phyloP scores from a whole-genome alignment of 495 filamentous ascomycete species.

The Xylaria palmicola region DNA sequence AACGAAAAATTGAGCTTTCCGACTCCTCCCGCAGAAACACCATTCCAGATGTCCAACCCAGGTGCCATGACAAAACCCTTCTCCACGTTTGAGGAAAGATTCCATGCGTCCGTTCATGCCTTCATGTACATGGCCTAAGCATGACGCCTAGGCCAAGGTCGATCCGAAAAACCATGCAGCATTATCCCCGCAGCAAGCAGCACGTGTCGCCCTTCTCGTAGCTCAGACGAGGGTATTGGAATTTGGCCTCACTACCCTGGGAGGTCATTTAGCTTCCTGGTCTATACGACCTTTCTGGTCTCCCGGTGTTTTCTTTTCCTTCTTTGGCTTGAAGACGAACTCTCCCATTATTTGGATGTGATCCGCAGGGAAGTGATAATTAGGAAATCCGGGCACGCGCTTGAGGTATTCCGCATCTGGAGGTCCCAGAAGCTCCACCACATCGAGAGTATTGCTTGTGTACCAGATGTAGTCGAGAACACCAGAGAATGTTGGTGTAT shows the following conservation, averaged over 20 bases:
- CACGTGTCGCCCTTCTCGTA: constrained; percentile 2
- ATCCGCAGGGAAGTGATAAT: constrained; percentile 96
- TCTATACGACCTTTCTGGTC: constrained; percentile 38
- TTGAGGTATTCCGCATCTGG: constrained; percentile 89
- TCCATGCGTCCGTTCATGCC: constrained; percentile 19
- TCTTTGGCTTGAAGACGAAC: constrained; percentile 82
- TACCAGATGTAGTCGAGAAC: constrained; percentile 98
- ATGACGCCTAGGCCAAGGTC: background rate
- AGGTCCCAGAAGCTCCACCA: constrained; percentile 82
- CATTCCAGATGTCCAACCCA: constrained; percentile 20
- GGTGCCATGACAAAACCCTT: constrained; percentile 19
- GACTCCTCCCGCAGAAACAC: constrained; percentile 16
- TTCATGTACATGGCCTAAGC: constrained; percentile 24
- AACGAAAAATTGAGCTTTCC: constrained; percentile 11
- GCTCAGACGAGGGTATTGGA: background rate
- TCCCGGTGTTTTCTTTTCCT: constrained; percentile 71
- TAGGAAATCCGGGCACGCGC: constrained; percentile 90
- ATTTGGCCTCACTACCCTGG: constrained; percentile 4
- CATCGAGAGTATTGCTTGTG: constrained; percentile 84
- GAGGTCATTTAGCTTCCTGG: constrained; percentile 1
- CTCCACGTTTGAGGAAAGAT: constrained; percentile 30
- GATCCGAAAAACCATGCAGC: constrained; percentile 7
- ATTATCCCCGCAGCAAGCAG: constrained; percentile 1
- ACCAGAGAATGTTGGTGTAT: constrained; percentile 84
- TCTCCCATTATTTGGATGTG: constrained; percentile 91